These are phyloP conservation scores for Zygnema circumcarinatum DNA, from an alignment of 139 green algal genomes.

Conservation along the genomic window DNA sequence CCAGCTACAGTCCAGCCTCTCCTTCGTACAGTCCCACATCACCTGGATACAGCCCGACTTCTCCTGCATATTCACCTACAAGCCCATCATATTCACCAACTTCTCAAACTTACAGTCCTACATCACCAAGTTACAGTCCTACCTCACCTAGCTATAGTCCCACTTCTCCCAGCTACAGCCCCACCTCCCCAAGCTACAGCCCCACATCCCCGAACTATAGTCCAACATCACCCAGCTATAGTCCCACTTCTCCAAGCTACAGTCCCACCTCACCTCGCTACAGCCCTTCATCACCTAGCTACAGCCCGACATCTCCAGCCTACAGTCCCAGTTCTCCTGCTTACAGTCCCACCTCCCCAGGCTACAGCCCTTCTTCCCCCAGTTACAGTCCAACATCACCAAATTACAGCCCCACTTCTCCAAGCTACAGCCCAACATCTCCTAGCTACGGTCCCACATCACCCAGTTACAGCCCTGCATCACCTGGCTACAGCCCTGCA, in stretches of 20 bases:
- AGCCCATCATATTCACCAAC: slow-evolving; percentile 65
- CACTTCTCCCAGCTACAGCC: slow-evolving; percentile 64
- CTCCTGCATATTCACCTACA: slow-evolving; percentile 72
- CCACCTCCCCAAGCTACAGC: slow-evolving; percentile 52
- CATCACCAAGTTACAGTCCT: slow-evolving; percentile 57
- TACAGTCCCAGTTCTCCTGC: slow-evolving; percentile 70
- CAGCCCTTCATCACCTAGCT: slow-evolving; percentile 58
- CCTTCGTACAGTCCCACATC: slow-evolving; percentile 43
- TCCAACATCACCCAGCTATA: slow-evolving; percentile 62
- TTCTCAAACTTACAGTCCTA: slow-evolving; percentile 69
- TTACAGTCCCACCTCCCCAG: slow-evolving; percentile 70
- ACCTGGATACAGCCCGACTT: slow-evolving; percentile 75
- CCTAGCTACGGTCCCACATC: slow-evolving; percentile 72
- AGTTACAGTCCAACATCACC: slow-evolving; percentile 78
- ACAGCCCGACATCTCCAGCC: slow-evolving; percentile 68
- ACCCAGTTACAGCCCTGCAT: slow-evolving; percentile 56
- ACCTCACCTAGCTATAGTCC: slow-evolving; percentile 62
- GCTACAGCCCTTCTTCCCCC: slow-evolving; percentile 71
- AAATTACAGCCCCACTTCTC: slow-evolving; percentile 73
- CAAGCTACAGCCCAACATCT: slow-evolving; percentile 73
- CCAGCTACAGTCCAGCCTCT: slow-evolving; percentile 68
- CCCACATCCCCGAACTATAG: slow-evolving; percentile 60
- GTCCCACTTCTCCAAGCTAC: slow-evolving; percentile 65
- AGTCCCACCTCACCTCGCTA: slow-evolving; percentile 52
- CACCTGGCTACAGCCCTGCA: slow-evolving; percentile 63